phyloP scores from a whole-genome alignment of 306 rosid genomes.

The Vicia faba region DNA sequence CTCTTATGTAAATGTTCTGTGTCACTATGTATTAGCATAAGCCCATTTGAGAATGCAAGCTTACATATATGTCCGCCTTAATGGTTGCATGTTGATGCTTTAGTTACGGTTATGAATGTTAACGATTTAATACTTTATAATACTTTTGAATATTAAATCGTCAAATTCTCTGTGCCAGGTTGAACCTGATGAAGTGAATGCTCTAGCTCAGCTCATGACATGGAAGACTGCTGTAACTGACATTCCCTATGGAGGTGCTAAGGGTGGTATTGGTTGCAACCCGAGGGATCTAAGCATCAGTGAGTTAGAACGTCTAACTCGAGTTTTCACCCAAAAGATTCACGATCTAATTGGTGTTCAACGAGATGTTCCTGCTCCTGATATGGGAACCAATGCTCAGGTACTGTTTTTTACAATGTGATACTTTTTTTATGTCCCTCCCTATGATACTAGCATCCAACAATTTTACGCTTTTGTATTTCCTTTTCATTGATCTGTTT shows the following conservation, averaged over 20 bases:
- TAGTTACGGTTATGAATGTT: conserved; percentile 25
- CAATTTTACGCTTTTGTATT: conserved; percentile 16
- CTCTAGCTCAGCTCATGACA: conserved; percentile 81
- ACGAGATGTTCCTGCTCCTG: conserved; percentile 82
- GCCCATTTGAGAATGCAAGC: too few species aligned
- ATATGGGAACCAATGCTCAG: conserved; percentile 78
- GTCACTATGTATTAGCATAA: too few species aligned
- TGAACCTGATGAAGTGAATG: conserved; percentile 82
- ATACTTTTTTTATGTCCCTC: background rate
- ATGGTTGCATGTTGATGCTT: conserved; percentile 12
- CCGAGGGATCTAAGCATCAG: conserved; percentile 65
- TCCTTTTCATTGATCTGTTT: conserved; percentile 23
- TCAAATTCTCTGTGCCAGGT: conserved; percentile 47
- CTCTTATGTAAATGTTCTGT: background rate
- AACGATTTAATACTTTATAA: conserved; percentile 8
- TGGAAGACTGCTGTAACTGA: conserved; percentile 81
- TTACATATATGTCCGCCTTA: too few species aligned
- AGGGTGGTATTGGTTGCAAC: conserved; percentile 80
- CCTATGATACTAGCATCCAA: background rate
- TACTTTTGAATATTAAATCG: conserved; percentile 11
- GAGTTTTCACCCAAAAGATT: conserved; percentile 82
- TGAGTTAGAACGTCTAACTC: conserved; percentile 75
- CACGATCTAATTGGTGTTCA: conserved; percentile 75
- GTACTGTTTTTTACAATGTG: conserved; percentile 38
- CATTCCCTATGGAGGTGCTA: conserved; percentile 86